Conservation (phyloP, 192 early-diverging fungal species). For the Pilaira anomala region DNA sequence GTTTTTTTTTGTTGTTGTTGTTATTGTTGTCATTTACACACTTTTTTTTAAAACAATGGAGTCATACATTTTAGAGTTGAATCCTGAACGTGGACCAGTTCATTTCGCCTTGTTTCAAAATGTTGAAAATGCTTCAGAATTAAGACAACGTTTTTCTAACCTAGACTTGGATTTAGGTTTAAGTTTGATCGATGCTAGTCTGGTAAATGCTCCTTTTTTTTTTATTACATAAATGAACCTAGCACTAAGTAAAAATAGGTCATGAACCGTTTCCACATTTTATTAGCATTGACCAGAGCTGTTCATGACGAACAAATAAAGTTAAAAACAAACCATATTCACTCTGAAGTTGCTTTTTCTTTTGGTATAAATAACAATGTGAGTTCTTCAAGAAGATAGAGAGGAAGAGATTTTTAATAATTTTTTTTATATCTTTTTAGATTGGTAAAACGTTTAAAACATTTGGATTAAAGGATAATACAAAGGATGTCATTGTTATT, state of each 20-base stretch:
- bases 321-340: slow-evolving; percentile 52
- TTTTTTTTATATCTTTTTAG: too few relatives aligned
- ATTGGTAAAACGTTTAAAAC: slow-evolving; percentile 50
- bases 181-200: slow-evolving; percentile 38
- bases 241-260: slow-evolving; percentile 40
- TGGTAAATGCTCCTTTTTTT: slow-evolving; percentile 23
- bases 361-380: slow-evolving; percentile 55
- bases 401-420: neutral
- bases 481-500: slow-evolving; percentile 43
- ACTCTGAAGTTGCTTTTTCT: slow-evolving; percentile 59
- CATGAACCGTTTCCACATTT: slow-evolving; percentile 46
- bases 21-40: too few relatives aligned
- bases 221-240: neutral
- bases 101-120: slow-evolving; percentile 36
- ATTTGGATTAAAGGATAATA: slow-evolving; percentile 49
- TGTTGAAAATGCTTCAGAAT: slow-evolving; percentile 35
- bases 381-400: neutral
- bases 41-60: slow-evolving; percentile 29
- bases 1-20: neutral
- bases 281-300: slow-evolving; percentile 50
- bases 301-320: slow-evolving; percentile 44
- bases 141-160: slow-evolving; percentile 35
- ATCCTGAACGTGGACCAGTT: slow-evolving; percentile 28
- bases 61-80: slow-evolving; percentile 35
- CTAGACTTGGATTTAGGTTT: slow-evolving; percentile 33